Conservation (phyloP, 2,329 filamentous ascomycete genomes). For the Aspergillus quadrilineatus region DNA sequence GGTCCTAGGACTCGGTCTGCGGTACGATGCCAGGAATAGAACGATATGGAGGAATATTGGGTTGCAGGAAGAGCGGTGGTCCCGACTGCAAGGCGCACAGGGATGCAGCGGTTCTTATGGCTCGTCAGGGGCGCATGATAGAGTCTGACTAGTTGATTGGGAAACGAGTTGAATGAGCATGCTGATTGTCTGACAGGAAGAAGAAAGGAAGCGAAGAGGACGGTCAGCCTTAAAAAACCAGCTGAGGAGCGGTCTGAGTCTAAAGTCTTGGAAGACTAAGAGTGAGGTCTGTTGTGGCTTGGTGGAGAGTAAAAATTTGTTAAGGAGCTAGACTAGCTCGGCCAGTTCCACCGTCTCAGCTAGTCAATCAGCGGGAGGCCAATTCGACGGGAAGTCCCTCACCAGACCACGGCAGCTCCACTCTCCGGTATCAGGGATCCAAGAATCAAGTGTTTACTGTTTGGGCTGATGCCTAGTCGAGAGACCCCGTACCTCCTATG, state of each 20-base stretch:
- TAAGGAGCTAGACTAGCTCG: constrained; percentile 12
- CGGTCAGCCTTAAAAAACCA: constrained; percentile 10
- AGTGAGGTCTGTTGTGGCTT: constrained; percentile 19
- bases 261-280: not conserved
- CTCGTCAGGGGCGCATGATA: constrained; percentile 24
- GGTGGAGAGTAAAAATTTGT: constrained; percentile 16
- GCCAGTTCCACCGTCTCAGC: not conserved
- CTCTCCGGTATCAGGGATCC: not conserved
- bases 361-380: not conserved
- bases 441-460: not conserved
- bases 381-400: constrained; percentile 4
- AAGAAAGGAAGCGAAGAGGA: constrained; percentile 5
- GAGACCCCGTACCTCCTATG: too few species aligned
- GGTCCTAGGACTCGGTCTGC: constrained; percentile 12
- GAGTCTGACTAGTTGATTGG: constrained; percentile 16
- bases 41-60: not conserved
- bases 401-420: not conserved
- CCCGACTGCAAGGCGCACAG: constrained; percentile 16
- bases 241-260: constrained; percentile 6
- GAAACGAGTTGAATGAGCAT: constrained; percentile 16
- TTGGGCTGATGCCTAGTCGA: constrained; percentile 7
- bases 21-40: constrained; percentile 11
- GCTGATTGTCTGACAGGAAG: constrained; percentile 6
- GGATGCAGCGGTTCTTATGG: constrained; percentile 17
- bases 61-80: constrained; percentile 12